Evolutionary conservation across 306 rosid genomes (phyloP).

Genomic region (Cucurbita pepo): DNA sequence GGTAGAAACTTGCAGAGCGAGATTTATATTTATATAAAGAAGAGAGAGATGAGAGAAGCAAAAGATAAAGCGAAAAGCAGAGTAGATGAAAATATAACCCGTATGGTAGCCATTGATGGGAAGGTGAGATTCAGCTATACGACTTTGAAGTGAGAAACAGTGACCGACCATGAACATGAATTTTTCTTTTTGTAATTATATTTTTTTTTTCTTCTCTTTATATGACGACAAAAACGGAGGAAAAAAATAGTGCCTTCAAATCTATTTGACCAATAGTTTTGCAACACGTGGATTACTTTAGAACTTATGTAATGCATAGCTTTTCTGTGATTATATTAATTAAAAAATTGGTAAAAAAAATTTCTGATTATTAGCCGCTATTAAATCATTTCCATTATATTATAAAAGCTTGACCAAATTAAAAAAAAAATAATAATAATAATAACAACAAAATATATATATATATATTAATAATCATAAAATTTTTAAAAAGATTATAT

Average conservation of each 20-base stretch:
- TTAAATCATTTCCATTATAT: no score
- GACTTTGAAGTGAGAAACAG: conserved; percentile 5
- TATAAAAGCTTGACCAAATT: no score
- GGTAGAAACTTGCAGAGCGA: neutral
- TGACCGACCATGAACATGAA: neutral
- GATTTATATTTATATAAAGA: neutral
- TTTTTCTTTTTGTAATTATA: neutral
- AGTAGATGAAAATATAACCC: neutral
- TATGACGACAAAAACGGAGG: neutral
- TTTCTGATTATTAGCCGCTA: no score
- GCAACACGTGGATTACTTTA: neutral
- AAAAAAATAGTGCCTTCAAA: neutral
- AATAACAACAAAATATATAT: no score
- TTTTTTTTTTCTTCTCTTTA: neutral
- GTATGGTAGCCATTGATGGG: neutral
- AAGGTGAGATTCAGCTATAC: neutral
- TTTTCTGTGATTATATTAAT: no score
- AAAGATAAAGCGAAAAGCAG: neutral
- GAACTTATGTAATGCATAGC: neutral
- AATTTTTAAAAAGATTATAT: no score
- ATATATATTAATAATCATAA: no score
- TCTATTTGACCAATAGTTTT: neutral
- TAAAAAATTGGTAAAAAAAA: no score
- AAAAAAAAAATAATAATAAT: no score
- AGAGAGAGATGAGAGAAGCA: neutral